Percentiles rank a stretch among this genome's conserved stretches.
Conservation (phyloP, 2,329 filamentous ascomycete genomes). For the Berkeleyomyces rouxiae region DNA sequence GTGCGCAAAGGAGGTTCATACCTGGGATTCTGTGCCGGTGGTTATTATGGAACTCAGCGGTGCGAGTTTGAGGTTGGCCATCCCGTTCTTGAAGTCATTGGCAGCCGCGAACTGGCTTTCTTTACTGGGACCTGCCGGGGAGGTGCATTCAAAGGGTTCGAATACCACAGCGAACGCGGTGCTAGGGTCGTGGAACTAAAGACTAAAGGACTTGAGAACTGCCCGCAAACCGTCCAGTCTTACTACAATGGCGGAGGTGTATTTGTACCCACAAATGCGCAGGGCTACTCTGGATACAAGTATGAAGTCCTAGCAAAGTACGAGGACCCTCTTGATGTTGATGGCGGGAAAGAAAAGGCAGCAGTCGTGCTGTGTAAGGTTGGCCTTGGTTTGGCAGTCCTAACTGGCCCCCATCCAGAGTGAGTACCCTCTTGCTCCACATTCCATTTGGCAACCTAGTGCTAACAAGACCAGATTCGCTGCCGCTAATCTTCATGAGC, state of each 20-base stretch:
- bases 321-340: slow-evolving; percentile 55
- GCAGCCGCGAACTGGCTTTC: slow-evolving; percentile 69
- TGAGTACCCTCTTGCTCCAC: slow-evolving; percentile 22
- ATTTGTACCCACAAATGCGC: slow-evolving; percentile 57
- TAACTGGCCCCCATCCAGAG: slow-evolving; percentile 90
- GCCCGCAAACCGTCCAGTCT: slow-evolving; percentile 48
- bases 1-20: slow-evolving; percentile 74
- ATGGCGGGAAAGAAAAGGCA: slow-evolving; percentile 55
- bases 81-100: slow-evolving; percentile 58
- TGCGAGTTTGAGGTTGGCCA: slow-evolving; percentile 92
- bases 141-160: slow-evolving; percentile 74
- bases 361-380: slow-evolving; percentile 73
- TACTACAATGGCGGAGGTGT: slow-evolving; percentile 95
- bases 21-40: slow-evolving; percentile 84
- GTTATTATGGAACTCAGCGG: slow-evolving; percentile 65
- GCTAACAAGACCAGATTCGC: slow-evolving; percentile 49
- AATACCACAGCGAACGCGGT: slow-evolving; percentile 75
- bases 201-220: slow-evolving; percentile 37
- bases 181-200: slow-evolving; percentile 54
- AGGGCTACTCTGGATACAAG: slow-evolving; percentile 26
- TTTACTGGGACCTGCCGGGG: slow-evolving; percentile 78
- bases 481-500: slow-evolving; percentile 54
- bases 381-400: slow-evolving; percentile 59
- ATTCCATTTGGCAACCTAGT: too few species aligned
- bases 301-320: slow-evolving; percentile 68